A percentile compares a stretch with the other conserved stretches of the same genome.
These are phyloP conservation scores for Mycena haematopus DNA, from an alignment of 768 basidiomycete species.

Conservation along the genomic window DNA sequence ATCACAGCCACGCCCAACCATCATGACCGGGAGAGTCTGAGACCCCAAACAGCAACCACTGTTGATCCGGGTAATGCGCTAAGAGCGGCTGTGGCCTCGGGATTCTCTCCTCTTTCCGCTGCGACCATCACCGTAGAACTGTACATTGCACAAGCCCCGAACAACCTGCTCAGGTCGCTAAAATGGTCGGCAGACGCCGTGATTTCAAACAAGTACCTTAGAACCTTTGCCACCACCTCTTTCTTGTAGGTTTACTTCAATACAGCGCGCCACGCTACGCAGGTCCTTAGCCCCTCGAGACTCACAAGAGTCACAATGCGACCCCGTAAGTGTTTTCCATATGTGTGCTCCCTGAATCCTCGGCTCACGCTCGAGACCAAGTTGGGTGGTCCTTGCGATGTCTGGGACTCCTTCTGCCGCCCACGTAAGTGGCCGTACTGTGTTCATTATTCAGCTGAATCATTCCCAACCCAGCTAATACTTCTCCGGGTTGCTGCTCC, in stretches of 20 bases:
- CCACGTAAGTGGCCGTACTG: not conserved
- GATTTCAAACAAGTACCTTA: constrained; percentile 22
- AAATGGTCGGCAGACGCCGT: constrained; percentile 24
- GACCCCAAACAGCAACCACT: not conserved
- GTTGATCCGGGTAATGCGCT: not conserved
- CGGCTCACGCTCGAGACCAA: not conserved
- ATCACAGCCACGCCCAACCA: not conserved
- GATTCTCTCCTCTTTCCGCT: not conserved
- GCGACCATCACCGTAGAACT: not conserved
- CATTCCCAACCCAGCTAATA: not conserved
- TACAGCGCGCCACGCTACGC: constrained; percentile 11
- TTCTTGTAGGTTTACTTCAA: not conserved
- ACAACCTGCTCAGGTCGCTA: constrained; percentile 1
- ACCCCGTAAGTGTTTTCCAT: not conserved
- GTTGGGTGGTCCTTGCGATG: not conserved
- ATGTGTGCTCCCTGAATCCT: not conserved
- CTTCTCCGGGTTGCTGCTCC: not conserved
- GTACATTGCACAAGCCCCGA: constrained; percentile 1
- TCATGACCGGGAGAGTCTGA: not conserved
- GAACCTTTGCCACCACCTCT: not conserved
- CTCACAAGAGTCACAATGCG: not conserved
- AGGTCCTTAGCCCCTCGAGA: not conserved
- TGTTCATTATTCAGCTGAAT: not conserved
- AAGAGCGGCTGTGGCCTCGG: not conserved
- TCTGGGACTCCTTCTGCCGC: not conserved